Base-by-base conservation (phyloP, 306 rosid genomes). In the Psophocarpus tetragonolobus region DNA sequence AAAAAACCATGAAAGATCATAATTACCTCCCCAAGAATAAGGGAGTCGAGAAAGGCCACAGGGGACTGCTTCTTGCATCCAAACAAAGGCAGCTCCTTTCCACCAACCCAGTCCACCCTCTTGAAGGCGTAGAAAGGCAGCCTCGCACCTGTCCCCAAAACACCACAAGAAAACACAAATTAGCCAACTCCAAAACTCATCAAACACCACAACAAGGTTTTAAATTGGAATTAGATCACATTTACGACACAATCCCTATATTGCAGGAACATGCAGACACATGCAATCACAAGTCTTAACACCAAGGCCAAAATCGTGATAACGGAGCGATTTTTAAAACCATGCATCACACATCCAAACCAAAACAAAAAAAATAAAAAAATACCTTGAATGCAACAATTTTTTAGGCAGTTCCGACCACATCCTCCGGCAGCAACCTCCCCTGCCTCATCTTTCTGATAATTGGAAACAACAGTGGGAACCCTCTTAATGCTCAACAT, bases 401-500 rank as follows among this genome's bases (percentile, higher is more conserved):
- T 79, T 71, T 87, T 91, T 64, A 91, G 92, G 81, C 97, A 95
- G 74, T 89, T 91, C 21, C 89, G 87, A 11, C 97, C 98, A 47
- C 99, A 92, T 2, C 98, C 97, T 33, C 84, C 87, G 4, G 30
- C 78, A 27, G 51, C 84, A 76, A 78, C 82, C 78, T 83, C 93
- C n/a, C 83, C 90, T 0, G 67, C 79, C 82, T 89, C 97, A 4
- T 92, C 93, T 18, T 91, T 92, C 80, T 92, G 97, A 73, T 81
- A 88, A 87, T 92, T 88, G 20, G 98, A 92, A 71, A 95, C 97
- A 26, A 92, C 82, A 21, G 99, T 95, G 3, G 97, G 96, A 82
- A 91, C 97, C 76, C 99, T 91, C 92, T 91, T 95, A 75, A 95
- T 92, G 72, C 92, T 92, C 84, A 95, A 88, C 96, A 89, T 92